Evolutionary conservation across 257 asterid species (phyloP).

Genomic region (Osmanthus fragrans): DNA sequence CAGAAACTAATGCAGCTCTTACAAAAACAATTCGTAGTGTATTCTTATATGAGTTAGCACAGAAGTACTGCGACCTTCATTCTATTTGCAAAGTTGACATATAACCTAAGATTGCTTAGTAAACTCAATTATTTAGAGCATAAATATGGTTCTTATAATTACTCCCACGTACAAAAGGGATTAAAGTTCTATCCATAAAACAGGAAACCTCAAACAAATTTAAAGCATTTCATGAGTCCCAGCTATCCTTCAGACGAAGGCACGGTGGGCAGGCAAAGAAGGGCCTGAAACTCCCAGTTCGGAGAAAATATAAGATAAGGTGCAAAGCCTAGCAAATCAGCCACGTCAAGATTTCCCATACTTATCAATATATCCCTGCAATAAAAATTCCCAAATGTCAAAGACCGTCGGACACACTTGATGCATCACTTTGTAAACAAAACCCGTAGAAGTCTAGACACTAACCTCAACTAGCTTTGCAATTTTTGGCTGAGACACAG

Average conservation of each 20-base stretch:
- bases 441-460: conserved; percentile 24
- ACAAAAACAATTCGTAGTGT: too few species aligned
- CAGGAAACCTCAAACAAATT: conserved; percentile 24
- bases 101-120: conserved; percentile 12
- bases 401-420: conserved; percentile 10
- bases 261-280: conserved; percentile 21
- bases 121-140: conserved; percentile 16
- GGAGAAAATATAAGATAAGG: conserved; percentile 11
- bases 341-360: conserved; percentile 57
- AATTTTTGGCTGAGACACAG: conserved; percentile 59
- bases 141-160: conserved; percentile 1
- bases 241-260: not conserved
- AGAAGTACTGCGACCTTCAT: conserved; percentile 19
- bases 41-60: conserved; percentile 1
- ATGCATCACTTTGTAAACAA: conserved; percentile 11
- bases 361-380: conserved; percentile 83
- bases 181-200: conserved; percentile 23
- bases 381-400: conserved; percentile 35
- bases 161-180: conserved; percentile 7
- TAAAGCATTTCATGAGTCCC: conserved; percentile 23
- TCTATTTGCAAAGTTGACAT: conserved; percentile 7
- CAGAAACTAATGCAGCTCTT: conserved; percentile 10
- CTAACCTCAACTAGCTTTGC: conserved; percentile 87
- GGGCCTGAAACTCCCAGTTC: conserved; percentile 28
- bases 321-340: conserved; percentile 27